Evolutionary conservation across 73 alveolate species (phyloP).

Genomic region (Halteria grandinella): DNA sequence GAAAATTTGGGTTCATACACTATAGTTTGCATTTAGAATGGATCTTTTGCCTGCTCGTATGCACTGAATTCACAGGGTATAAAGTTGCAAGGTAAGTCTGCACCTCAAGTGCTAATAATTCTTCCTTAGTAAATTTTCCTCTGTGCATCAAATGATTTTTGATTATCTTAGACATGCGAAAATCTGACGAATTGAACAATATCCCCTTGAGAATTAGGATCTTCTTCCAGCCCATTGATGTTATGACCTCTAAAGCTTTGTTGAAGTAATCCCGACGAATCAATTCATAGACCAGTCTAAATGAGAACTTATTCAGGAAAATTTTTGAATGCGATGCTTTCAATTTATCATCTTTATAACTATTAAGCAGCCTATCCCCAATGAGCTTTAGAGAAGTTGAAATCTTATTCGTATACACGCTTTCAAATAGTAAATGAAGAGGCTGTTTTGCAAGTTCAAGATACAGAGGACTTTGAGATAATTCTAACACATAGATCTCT

Average conservation of each 20-base stretch:
- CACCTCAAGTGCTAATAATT: background rate
- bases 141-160: constrained; percentile 16
- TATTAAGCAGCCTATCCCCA: background rate
- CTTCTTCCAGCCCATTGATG: constrained; percentile 23
- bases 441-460: background rate
- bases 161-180: background rate
- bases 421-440: background rate
- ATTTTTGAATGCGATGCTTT: background rate
- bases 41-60: background rate
- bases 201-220: background rate
- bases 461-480: background rate
- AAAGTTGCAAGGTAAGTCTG: background rate
- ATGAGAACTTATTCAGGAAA: constrained; percentile 7
- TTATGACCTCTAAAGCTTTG: constrained; percentile 26
- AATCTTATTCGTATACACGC: background rate
- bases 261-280: constrained; percentile 8
- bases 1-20: no score
- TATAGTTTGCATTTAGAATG: no score
- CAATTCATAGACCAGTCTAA: constrained; percentile 24
- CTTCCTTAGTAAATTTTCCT: background rate
- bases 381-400: constrained; percentile 26
- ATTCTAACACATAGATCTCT: background rate
- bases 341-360: background rate
- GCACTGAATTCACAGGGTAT: background rate
- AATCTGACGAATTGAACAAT: background rate